A percentile compares a stretch with the other conserved stretches of the same genome.
Evolutionary conservation across 352 stramenopile genomes (phyloP).

Genomic region (Albugo laibachii): DNA sequence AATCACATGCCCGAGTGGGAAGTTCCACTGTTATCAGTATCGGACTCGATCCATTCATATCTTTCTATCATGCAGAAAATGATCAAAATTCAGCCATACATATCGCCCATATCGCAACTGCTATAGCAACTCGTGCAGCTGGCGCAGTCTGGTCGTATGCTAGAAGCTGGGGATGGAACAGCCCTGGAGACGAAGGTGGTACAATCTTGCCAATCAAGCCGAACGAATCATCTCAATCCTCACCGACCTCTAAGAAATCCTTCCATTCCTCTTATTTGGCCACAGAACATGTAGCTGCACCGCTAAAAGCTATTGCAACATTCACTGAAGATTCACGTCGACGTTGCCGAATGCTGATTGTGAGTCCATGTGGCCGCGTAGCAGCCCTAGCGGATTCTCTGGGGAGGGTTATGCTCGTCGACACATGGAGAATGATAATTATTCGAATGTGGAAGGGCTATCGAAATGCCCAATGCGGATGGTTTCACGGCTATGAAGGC

Average conservation of each 20-base stretch:
- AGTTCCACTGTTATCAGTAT: slow-evolving; percentile 53
- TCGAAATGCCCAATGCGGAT: slow-evolving; percentile 56
- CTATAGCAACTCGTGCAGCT: slow-evolving; percentile 48
- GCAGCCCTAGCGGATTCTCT: slow-evolving; percentile 56
- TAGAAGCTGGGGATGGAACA: slow-evolving; percentile 56
- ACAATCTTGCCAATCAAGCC: not conserved
- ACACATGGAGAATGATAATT: slow-evolving; percentile 59
- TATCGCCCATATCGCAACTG: slow-evolving; percentile 64
- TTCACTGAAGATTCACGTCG: slow-evolving; percentile 41
- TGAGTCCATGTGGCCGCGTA: slow-evolving; percentile 47
- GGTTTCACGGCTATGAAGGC: slow-evolving; percentile 57
- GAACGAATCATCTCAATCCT: slow-evolving; percentile 1
- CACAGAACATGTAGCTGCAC: slow-evolving; percentile 50
- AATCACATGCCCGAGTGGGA: slow-evolving; percentile 51
- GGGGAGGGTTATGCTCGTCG: slow-evolving; percentile 49
- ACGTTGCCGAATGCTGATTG: slow-evolving; percentile 29
- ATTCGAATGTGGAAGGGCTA: slow-evolving; percentile 81
- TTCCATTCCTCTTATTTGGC: slow-evolving; percentile 20
- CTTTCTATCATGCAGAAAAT: slow-evolving; percentile 68
- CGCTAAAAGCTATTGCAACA: slow-evolving; percentile 22
- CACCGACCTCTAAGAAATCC: too few species aligned
- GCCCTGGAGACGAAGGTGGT: not conserved
- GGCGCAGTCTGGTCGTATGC: slow-evolving; percentile 69
- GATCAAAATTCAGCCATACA: slow-evolving; percentile 78
- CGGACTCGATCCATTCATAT: slow-evolving; percentile 40